Evolutionary conservation across 2,329 filamentous ascomycete genomes (phyloP), one percentile per base, ranked within the genome.

Genomic region (Ascochyta clinopodiicola): DNA sequence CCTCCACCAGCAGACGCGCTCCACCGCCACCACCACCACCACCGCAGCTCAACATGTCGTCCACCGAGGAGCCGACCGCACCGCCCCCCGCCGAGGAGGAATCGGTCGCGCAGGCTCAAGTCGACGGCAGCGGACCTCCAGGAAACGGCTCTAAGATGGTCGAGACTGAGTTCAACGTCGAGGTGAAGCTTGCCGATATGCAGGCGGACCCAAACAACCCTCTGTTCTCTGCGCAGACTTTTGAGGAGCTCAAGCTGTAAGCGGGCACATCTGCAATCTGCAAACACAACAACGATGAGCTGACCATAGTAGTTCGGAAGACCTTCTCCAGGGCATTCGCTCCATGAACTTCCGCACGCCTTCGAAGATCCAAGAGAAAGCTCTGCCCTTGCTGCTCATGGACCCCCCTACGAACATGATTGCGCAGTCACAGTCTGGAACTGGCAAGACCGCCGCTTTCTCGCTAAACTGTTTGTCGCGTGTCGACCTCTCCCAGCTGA

Each of bases 351-450:
- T 97, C 81, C 85, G 88, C 70, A 96, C 96, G 77, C 95, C 95
- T 0, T 98, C 95, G 52, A 99, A 99, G 80, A 96, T 99, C 63
- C 95, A 99, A 80, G 95, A 96, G 77, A 91, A 89, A 67, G 95
- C 95, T 1, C 84, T 99, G 17, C 95, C 95, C 25, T 83, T 99
- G 51, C 89, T 99, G 71, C 85, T 99, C 61, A 81, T 85, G 67
- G 82, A 96, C 71, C 94, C 95, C n/a, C 89, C 94, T 0, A 84
- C 84, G 62, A 98, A 98, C 78, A 90, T 99, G 84, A 94, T 99
- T 71, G 95, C 93, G 3, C 95, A 99, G 78, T 99, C 95, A n/a
- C 95, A 99, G 77, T 99, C 95, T 2, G 95, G 95, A 67, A 99
- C 95, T 19, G 95, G 95, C 71, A 99, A 99, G 82, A 99, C 95